Evolutionary conservation across 192 early-diverging fungal species (phyloP).

Genomic region (Rhizophlyctis rosea): DNA sequence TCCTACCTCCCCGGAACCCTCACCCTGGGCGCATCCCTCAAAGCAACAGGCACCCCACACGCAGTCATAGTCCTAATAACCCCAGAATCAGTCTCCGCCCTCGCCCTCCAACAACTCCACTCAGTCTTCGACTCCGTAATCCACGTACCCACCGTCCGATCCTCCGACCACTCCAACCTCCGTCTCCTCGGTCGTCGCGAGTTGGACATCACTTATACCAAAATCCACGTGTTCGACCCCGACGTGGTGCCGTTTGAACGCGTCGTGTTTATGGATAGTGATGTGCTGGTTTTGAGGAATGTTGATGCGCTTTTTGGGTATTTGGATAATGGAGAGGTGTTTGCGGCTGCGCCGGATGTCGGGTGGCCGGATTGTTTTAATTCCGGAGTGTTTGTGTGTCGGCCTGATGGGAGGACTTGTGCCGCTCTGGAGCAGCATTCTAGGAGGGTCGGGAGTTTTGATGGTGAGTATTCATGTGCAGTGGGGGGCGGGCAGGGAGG

Average conservation of each 20-base stretch:
- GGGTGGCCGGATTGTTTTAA: constrained; percentile 99
- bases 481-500: no score
- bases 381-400: constrained; percentile 85
- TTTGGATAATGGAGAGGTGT: constrained; percentile 38
- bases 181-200: constrained; percentile 84
- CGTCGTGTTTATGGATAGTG: constrained; percentile 84
- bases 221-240: constrained; percentile 83
- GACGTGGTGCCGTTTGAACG: constrained; percentile 56
- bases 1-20: constrained; percentile 81
- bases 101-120: constrained; percentile 49
- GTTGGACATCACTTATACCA: constrained; percentile 85
- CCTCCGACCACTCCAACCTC: constrained; percentile 58
- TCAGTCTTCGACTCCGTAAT: constrained; percentile 70
- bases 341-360: constrained; percentile 87
- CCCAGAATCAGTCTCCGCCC: constrained; percentile 45
- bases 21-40: constrained; percentile 72
- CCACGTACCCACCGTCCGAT: constrained; percentile 62
- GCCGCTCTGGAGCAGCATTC: constrained; percentile 50
- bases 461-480: constrained; percentile 78
- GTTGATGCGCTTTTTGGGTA: constrained; percentile 79
- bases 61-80: constrained; percentile 71
- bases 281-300: constrained; percentile 77
- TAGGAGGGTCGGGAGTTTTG: constrained; percentile 67
- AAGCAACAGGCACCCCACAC: constrained; percentile 58
- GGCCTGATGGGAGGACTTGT: constrained; percentile 54